phyloP scores from a whole-genome alignment of 108 stramenopile species.

The Aureococcus anophagefferens region DNA sequence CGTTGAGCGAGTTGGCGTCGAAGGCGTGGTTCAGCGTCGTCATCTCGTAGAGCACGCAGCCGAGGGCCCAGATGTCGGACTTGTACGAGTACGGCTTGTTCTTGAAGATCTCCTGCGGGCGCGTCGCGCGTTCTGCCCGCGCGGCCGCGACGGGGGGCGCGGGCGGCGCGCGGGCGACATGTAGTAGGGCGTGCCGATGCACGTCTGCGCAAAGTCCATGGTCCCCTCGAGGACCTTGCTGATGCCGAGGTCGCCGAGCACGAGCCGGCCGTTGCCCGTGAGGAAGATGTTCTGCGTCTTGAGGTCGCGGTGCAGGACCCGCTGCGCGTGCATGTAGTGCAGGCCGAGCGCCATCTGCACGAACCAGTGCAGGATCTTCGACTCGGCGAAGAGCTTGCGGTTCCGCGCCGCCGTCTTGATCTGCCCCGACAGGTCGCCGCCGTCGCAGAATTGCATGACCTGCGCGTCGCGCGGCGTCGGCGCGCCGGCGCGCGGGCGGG shows the following conservation, averaged over 20 bases:
- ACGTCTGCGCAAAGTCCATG: conserved; percentile 52
- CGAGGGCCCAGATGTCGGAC: conserved; percentile 49
- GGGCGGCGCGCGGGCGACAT: too few relatives aligned
- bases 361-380: conserved; percentile 41
- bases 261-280: conserved; percentile 45
- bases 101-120: conserved; percentile 47
- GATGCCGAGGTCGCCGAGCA: conserved; percentile 54
- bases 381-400: conserved; percentile 27
- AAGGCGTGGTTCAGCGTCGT: conserved; percentile 44
- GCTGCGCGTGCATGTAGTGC: conserved; percentile 37
- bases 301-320: conserved; percentile 39
- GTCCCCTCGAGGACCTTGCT: conserved; percentile 51
- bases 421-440: conserved; percentile 33
- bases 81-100: conserved; percentile 43
- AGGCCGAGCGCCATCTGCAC: conserved; percentile 40
- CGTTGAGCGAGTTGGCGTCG: conserved; percentile 32
- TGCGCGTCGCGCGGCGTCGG: too few relatives aligned
- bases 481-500: too few relatives aligned
- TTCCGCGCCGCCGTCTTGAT: conserved; percentile 6
- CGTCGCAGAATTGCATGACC: conserved; percentile 49
- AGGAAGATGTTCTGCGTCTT: conserved; percentile 49
- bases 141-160: too few relatives aligned
- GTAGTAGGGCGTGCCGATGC: conserved; percentile 53
- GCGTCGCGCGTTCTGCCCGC: too few relatives aligned
- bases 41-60: conserved; percentile 48